Conservation (phyloP, 495 filamentous ascomycete species). For the Zalerion maritima region DNA sequence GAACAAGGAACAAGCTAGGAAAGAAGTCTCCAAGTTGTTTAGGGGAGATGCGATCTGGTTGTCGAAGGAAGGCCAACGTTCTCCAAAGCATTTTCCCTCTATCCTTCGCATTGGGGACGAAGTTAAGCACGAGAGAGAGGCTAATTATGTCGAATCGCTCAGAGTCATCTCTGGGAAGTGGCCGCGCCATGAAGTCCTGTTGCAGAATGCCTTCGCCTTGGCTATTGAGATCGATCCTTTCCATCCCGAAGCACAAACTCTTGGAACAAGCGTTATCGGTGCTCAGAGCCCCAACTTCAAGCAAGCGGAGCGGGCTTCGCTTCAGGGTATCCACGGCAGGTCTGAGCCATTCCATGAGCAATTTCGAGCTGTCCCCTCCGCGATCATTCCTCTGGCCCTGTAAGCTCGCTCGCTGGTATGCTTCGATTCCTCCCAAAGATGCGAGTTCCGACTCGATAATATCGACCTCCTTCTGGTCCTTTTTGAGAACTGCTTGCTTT, state of each 20-base stretch:
- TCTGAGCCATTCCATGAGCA: conserved; percentile 76
- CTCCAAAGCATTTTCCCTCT: conserved; percentile 82
- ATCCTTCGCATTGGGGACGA: conserved; percentile 57
- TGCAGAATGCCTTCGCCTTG: conserved; percentile 63
- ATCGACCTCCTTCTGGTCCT: conserved; percentile 41
- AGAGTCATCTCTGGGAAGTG: conserved; percentile 43
- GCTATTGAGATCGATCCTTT: conserved; percentile 81
- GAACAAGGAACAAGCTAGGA: conserved; percentile 79
- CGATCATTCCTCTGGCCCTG: conserved; percentile 69
- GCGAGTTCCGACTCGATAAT: conserved; percentile 39
- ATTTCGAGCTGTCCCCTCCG: conserved; percentile 79
- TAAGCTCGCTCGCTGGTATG: conserved; percentile 82
- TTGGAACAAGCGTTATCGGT: conserved; percentile 70
- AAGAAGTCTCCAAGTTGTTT: conserved; percentile 24
- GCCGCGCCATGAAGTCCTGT: conserved; percentile 90
- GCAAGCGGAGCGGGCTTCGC: conserved; percentile 38
- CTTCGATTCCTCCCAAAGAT: conserved; percentile 59
- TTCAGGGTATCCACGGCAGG: conserved; percentile 20
- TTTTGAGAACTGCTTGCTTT: conserved; percentile 47
- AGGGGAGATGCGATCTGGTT: conserved; percentile 8
- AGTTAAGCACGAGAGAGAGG: conserved; percentile 92
- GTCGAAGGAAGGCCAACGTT: conserved; percentile 48
- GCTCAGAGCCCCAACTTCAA: conserved; percentile 85
- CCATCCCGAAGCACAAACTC: conserved; percentile 53
- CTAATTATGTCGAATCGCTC: conserved; percentile 80